Percentiles rank a stretch among this genome's conserved stretches.
Evolutionary conservation across 306 rosid species (phyloP).

Genomic region (Trifolium dubium): DNA sequence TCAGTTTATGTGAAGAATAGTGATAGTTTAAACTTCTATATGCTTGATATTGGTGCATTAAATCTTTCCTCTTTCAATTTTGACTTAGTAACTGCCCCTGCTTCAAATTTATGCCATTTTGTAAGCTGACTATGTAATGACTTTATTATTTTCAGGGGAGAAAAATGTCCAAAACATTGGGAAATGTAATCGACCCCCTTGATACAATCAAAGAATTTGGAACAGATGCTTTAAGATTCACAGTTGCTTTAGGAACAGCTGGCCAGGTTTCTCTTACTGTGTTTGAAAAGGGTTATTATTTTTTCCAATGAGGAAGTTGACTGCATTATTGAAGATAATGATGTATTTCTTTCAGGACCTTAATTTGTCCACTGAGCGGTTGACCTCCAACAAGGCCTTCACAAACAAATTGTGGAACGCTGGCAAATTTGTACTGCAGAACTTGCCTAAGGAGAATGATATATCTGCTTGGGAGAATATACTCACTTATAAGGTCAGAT

Average conservation of each 20-base stretch:
- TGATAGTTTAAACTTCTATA: not conserved
- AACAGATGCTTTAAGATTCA: constrained; percentile 93
- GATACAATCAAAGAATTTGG: constrained; percentile 91
- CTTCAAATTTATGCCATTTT: constrained; percentile 29
- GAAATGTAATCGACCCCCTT: constrained; percentile 90
- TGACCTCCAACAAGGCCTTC: constrained; percentile 91
- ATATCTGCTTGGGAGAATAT: constrained; percentile 66
- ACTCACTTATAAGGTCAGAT: constrained; percentile 62
- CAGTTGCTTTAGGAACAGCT: constrained; percentile 95
- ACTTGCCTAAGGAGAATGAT: constrained; percentile 72
- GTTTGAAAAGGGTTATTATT: constrained; percentile 27
- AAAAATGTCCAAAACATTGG: constrained; percentile 94
- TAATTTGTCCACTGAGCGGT: constrained; percentile 84
- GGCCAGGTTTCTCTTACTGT: constrained; percentile 77
- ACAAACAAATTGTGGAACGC: constrained; percentile 99
- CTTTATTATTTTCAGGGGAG: constrained; percentile 67
- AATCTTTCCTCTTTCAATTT: constrained; percentile 15
- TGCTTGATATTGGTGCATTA: not conserved
- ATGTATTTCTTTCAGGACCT: constrained; percentile 68
- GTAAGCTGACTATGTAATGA: constrained; percentile 15
- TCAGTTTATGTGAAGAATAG: not conserved
- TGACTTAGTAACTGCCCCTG: not conserved
- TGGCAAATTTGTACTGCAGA: constrained; percentile 88
- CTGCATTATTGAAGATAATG: constrained; percentile 23
- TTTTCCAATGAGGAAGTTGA: constrained; percentile 28